Evolutionary conservation across 2,329 filamentous ascomycete species (phyloP).

Genomic region (Hypoxylon sp.): DNA sequence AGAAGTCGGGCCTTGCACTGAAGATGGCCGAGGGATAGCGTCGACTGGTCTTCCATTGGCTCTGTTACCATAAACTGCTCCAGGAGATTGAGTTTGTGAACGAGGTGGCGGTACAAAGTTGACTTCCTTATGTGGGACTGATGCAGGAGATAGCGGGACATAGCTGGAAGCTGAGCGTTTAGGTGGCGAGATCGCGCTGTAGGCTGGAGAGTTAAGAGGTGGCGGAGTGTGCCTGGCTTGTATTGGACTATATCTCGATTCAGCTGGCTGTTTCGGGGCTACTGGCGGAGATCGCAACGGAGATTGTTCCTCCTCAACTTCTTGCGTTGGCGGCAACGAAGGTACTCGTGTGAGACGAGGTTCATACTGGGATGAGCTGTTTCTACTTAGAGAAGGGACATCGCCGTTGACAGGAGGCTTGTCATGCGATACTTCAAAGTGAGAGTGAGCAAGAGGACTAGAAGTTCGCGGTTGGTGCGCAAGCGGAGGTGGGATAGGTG

Average conservation of each 20-base stretch:
- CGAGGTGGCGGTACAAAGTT: slow-evolving; percentile 69
- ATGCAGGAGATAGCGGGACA: slow-evolving; percentile 57
- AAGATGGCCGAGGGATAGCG: slow-evolving; percentile 67
- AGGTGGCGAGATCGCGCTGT: slow-evolving; percentile 65
- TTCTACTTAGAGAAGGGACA: slow-evolving; percentile 60
- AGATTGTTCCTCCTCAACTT: slow-evolving; percentile 71
- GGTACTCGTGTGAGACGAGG: slow-evolving; percentile 66
- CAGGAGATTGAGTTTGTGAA: slow-evolving; percentile 74
- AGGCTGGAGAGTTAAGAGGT: slow-evolving; percentile 58
- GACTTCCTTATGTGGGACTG: slow-evolving; percentile 50
- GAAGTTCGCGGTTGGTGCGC: slow-evolving; percentile 74
- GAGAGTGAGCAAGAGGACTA: slow-evolving; percentile 74
- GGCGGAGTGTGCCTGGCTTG: slow-evolving; percentile 64
- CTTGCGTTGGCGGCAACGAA: slow-evolving; percentile 71
- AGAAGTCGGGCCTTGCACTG: slow-evolving; percentile 62
- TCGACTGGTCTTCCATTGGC: slow-evolving; percentile 55
- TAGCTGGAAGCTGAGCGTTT: slow-evolving; percentile 68
- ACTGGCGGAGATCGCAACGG: slow-evolving; percentile 46
- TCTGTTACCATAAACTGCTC: slow-evolving; percentile 59
- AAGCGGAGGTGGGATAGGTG: slow-evolving; percentile 61
- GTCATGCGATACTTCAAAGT: slow-evolving; percentile 69
- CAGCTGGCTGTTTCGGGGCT: slow-evolving; percentile 46
- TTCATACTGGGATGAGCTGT: slow-evolving; percentile 67
- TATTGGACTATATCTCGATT: slow-evolving; percentile 57
- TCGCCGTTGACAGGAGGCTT: slow-evolving; percentile 57